Evolutionary conservation across 371 early-diverging fungal genomes (phyloP).

Genomic region (Mucor piriformis): DNA sequence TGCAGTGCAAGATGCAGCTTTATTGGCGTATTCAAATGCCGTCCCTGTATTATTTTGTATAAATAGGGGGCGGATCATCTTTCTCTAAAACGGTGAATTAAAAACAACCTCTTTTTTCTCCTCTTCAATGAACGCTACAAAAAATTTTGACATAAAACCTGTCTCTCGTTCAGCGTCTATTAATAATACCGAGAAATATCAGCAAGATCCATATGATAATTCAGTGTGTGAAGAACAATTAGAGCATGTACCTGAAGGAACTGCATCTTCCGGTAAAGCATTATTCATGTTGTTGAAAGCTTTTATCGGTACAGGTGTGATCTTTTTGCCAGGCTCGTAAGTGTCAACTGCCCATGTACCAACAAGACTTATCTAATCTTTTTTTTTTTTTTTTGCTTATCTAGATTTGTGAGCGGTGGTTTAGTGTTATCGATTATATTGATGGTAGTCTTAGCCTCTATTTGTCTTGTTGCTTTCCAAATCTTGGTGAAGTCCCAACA

Average conservation of each 20-base stretch:
- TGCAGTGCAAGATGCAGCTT: neutral
- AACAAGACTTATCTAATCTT: neutral
- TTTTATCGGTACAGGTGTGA: conserved; percentile 74
- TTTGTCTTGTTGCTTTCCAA: conserved; percentile 41
- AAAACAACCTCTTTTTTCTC: neutral
- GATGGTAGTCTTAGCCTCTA: conserved; percentile 33
- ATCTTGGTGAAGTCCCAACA: conserved; percentile 37
- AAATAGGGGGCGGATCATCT: neutral
- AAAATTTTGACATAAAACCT: conserved; percentile 7
- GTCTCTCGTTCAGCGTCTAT: neutral
- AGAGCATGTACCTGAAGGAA: conserved; percentile 40
- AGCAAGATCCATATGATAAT: conserved; percentile 12
- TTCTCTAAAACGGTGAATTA: no score
- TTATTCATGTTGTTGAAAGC: conserved; percentile 76
- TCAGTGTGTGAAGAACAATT: conserved; percentile 22
- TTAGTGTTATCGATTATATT: conserved; percentile 40
- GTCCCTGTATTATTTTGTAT: neutral
- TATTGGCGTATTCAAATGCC: neutral
- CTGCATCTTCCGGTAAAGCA: conserved; percentile 65
- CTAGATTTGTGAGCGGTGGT: conserved; percentile 50
- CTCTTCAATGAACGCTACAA: neutral
- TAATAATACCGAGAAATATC: conserved; percentile 13
- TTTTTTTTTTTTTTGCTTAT: neutral
- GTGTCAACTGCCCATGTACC: neutral
- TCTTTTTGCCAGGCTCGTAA: conserved; percentile 71